Evolutionary conservation across 202 grass and related monocot genomes (phyloP).

Genomic region (Panicum virgatum): DNA sequence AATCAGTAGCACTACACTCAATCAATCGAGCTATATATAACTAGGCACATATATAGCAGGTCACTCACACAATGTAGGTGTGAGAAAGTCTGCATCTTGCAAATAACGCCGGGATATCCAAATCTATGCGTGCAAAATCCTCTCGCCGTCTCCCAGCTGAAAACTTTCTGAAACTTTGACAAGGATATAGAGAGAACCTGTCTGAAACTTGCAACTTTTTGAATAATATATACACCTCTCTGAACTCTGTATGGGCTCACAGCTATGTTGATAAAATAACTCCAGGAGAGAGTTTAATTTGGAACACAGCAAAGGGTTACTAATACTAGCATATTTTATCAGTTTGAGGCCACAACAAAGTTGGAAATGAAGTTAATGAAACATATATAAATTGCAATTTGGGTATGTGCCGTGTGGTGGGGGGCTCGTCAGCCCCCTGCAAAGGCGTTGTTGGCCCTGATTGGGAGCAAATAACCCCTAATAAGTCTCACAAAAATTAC

Average conservation of each 20-base stretch:
- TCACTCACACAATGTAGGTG: background rate
- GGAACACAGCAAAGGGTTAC: background rate
- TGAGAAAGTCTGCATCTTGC: background rate
- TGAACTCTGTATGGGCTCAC: background rate
- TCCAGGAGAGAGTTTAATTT: background rate
- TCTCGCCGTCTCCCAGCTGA: background rate
- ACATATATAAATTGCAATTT: too few relatives aligned
- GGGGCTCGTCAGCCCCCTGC: background rate
- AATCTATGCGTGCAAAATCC: background rate
- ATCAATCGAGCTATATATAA: too few relatives aligned
- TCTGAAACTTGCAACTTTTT: background rate
- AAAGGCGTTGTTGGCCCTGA: background rate
- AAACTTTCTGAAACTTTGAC: background rate
- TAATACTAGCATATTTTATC: background rate
- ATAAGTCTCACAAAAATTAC: background rate
- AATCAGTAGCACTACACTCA: too few relatives aligned
- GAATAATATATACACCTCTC: background rate
- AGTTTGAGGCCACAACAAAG: background rate
- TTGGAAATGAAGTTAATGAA: background rate
- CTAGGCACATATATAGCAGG: too few relatives aligned
- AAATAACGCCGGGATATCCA: too few relatives aligned
- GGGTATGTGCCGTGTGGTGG: constrained; percentile 17
- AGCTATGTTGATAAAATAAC: background rate
- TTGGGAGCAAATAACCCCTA: background rate
- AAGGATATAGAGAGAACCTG: background rate